A percentile compares a stretch with the other conserved stretches of the same genome.
These are phyloP conservation scores for Thamnidium elegans DNA, from an alignment of 192 early-diverging fungal genomes.

Conservation along the genomic window DNA sequence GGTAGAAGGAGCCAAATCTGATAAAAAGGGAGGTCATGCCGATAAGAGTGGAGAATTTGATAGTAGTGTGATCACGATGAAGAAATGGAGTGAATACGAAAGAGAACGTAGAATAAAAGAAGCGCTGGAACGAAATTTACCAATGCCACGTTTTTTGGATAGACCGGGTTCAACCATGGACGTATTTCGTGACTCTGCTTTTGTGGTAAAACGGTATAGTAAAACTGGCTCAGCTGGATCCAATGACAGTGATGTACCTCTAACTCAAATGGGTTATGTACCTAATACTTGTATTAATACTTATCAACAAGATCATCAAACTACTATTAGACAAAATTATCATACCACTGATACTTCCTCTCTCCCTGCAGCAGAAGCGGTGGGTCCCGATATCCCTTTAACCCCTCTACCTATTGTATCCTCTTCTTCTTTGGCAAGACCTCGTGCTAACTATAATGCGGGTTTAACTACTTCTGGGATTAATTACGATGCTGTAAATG, in stretches of 20 bases:
- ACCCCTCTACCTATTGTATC: background rate
- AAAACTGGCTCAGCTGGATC: slow-evolving; percentile 33
- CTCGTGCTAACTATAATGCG: slow-evolving; percentile 2
- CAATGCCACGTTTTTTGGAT: slow-evolving; percentile 24
- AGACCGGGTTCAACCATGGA: slow-evolving; percentile 16
- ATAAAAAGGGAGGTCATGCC: slow-evolving; percentile 55
- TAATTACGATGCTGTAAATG: background rate
- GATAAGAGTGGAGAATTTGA: slow-evolving; percentile 73
- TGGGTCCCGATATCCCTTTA: slow-evolving; percentile 7
- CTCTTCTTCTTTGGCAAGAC: slow-evolving; percentile 10
- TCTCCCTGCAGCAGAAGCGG: background rate
- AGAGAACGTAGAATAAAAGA: slow-evolving; percentile 5
- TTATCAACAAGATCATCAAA: slow-evolving; percentile 3
- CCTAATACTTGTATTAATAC: slow-evolving; percentile 2
- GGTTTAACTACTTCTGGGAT: slow-evolving; percentile 8
- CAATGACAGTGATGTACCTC: slow-evolving; percentile 27
- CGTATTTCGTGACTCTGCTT: slow-evolving; percentile 10
- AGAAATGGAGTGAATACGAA: slow-evolving; percentile 69
- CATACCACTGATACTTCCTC: background rate
- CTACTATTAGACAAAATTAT: background rate
- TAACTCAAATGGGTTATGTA: slow-evolving; percentile 16
- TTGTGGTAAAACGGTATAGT: slow-evolving; percentile 11
- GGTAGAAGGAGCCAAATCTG: slow-evolving; percentile 47
- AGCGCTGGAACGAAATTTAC: slow-evolving; percentile 11
- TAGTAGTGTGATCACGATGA: slow-evolving; percentile 69